These are phyloP conservation scores for Kurtzmaniella quercitrusa DNA, from an alignment of 1,139 yeast species.

Conservation along the genomic window DNA sequence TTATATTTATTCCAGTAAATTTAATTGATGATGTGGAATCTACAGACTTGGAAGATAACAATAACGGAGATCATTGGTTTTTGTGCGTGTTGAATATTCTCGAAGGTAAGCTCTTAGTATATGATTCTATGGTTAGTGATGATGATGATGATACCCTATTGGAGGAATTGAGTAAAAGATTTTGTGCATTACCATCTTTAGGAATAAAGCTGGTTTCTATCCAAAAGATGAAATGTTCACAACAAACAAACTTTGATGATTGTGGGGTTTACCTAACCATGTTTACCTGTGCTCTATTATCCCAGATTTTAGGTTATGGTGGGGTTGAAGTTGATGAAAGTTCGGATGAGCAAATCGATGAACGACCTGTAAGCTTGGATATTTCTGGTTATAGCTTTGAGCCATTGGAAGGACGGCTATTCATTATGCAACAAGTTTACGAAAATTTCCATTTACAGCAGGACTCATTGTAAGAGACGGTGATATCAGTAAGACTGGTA, in stretches of 20 bases:
- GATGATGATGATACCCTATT: conserved; percentile 19
- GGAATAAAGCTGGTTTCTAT: conserved; percentile 18
- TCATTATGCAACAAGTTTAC: conserved; percentile 16
- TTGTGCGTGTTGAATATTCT: conserved; percentile 29
- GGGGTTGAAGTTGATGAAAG: conserved; percentile 7
- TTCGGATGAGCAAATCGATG: neutral
- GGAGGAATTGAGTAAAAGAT: conserved; percentile 19
- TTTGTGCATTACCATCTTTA: conserved; percentile 20
- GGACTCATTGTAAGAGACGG: too few relatives aligned
- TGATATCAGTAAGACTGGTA: too few relatives aligned
- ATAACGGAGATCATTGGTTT: conserved; percentile 46
- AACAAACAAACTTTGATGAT: conserved; percentile 43
- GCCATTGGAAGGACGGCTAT: conserved; percentile 27
- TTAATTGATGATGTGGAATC: conserved; percentile 29
- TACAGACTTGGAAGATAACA: conserved; percentile 25
- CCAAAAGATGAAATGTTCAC: conserved; percentile 31
- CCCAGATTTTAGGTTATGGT: conserved; percentile 16
- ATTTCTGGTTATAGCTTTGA: conserved; percentile 23
- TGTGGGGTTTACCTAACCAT: conserved; percentile 43
- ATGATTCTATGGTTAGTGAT: conserved; percentile 35
- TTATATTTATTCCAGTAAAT: conserved; percentile 39
- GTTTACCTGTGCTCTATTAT: conserved; percentile 34
- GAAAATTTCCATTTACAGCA: neutral
- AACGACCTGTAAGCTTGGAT: conserved; percentile 19
- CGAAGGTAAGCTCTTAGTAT: conserved; percentile 29